phyloP scores from a whole-genome alignment of 1,284 basidiomycete species.

The Spongiforma sp. region DNA sequence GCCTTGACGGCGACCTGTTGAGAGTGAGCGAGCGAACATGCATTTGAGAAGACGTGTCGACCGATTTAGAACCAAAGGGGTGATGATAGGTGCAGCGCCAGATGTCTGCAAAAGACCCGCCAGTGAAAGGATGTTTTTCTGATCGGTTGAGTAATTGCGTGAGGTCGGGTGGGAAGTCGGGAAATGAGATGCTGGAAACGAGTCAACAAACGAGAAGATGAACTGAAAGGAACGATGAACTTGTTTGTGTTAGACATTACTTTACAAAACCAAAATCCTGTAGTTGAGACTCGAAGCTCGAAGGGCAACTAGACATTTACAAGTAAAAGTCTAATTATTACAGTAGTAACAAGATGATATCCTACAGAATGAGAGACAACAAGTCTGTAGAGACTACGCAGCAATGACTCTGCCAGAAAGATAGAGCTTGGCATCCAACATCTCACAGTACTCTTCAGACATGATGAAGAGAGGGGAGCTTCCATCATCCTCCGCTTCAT shows the following conservation, averaged over 20 bases:
- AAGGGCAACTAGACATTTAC: too few species aligned
- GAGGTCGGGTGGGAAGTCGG: conserved; percentile 17
- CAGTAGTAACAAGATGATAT: too few species aligned
- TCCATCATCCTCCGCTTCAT: conserved; percentile 2
- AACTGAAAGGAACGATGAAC: neutral
- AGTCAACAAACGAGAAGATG: neutral
- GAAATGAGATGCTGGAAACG: conserved; percentile 17
- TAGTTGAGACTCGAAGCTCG: too few species aligned
- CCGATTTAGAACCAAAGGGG: conserved; percentile 2
- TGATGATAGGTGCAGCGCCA: conserved; percentile 12
- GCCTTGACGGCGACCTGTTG: conserved; percentile 28
- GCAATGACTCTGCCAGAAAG: conserved; percentile 6
- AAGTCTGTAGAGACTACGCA: too few species aligned
- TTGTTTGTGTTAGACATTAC: conserved; percentile 6
- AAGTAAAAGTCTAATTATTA: too few species aligned
- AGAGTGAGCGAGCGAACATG: neutral
- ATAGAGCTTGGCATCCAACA: conserved; percentile 11
- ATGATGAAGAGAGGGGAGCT: neutral
- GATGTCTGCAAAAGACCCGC: conserved; percentile 22
- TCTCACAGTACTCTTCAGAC: conserved; percentile 7
- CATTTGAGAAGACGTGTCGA: neutral
- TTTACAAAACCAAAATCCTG: too few species aligned
- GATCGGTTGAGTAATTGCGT: conserved; percentile 18
- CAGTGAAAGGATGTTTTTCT: neutral
- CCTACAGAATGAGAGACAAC: too few species aligned